Evolutionary conservation across 495 filamentous ascomycete species (phyloP), one percentile per base, ranked within the genome.

Genomic region (Tetracladium setigerum): DNA sequence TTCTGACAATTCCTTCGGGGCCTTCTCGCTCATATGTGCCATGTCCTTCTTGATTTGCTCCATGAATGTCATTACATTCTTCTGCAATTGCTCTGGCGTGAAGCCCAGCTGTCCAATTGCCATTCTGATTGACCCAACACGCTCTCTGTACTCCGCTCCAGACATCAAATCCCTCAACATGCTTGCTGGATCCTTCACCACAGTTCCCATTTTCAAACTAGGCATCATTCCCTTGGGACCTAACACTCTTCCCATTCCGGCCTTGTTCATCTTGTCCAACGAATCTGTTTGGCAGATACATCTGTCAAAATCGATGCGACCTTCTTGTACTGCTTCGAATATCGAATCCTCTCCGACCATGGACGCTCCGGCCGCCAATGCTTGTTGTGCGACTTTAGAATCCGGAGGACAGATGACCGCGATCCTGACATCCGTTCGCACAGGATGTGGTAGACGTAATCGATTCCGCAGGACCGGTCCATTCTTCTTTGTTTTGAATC

Each of bases 191-290:
- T 92, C 82, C 62, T 74, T 85, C 10, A 92, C 88, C 43, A 98
- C 81, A 2, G 92, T 95, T 44, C 86, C 89, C 17, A 74, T 74
- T 74, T 95, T 98, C 41, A 69, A 65, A 60, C 77, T 92, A 16
- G 92, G 92, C 94, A 98, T 96, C 60, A 98, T 65, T 8, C 89
- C 88, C 59, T 75, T 77, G 13, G 92, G 92, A 61, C 92, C 92
- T 10, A 98, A 73, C 36, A 96, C 77, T 56, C 82, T 76, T 41
- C 82, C 90, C 47, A 98, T 60, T 2, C 70, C 74, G 22, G 86
- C 83, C 67, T 89, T 88, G 62, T 84, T 84, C 53, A 95, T 68
- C 38, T 74, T 75, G 2, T 68, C 64, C 53, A 88, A 67, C 58
- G 80, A 86, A 49, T 91, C 85, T 17, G 73, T 73, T 59, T 97